Evolutionary conservation across 2,329 filamentous ascomycete genomes (phyloP).

Genomic region (Sarocladiaceae sp.): DNA sequence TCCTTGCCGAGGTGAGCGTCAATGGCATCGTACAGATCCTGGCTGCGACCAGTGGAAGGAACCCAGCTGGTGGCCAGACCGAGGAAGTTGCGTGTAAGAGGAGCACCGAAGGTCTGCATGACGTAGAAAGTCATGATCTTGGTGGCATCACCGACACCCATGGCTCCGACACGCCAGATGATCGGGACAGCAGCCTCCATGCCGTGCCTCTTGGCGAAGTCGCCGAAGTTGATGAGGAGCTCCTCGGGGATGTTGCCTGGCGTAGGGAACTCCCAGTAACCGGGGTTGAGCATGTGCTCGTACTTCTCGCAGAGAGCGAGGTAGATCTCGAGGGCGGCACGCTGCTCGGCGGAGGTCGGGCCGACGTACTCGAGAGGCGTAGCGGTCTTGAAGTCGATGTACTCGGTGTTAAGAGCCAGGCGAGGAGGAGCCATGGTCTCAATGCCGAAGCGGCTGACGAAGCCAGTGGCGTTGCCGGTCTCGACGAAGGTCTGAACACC

Average conservation of each 20-base stretch:
- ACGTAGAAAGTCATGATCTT: conserved; percentile 39
- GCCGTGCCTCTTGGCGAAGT: conserved; percentile 44
- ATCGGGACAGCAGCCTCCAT: conserved; percentile 36
- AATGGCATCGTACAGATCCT: conserved; percentile 35
- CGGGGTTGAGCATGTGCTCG: conserved; percentile 27
- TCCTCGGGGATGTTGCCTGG: conserved; percentile 24
- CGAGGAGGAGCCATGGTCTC: conserved; percentile 16
- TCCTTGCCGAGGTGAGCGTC: conserved; percentile 28
- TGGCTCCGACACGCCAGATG: conserved; percentile 34
- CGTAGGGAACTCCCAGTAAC: conserved; percentile 36
- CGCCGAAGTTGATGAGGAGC: conserved; percentile 40
- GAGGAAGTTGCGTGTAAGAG: conserved; percentile 28
- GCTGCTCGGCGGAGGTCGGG: conserved; percentile 16
- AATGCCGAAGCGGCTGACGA: conserved; percentile 40
- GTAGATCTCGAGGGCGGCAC: conserved; percentile 22
- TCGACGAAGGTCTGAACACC: conserved; percentile 34
- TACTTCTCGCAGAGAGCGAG: conserved; percentile 24
- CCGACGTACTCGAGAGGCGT: conserved; percentile 20
- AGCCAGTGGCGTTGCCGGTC: conserved; percentile 33
- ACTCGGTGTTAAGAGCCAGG: conserved; percentile 23
- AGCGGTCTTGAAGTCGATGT: conserved; percentile 34
- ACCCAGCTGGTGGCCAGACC: conserved; percentile 24
- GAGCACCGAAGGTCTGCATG: conserved; percentile 34
- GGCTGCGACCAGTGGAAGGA: conserved; percentile 30
- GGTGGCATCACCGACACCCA: conserved; percentile 41